phyloP scores from a whole-genome alignment of 1,284 basidiomycete genomes.

The Melanopsichium pennsylvanicum region DNA sequence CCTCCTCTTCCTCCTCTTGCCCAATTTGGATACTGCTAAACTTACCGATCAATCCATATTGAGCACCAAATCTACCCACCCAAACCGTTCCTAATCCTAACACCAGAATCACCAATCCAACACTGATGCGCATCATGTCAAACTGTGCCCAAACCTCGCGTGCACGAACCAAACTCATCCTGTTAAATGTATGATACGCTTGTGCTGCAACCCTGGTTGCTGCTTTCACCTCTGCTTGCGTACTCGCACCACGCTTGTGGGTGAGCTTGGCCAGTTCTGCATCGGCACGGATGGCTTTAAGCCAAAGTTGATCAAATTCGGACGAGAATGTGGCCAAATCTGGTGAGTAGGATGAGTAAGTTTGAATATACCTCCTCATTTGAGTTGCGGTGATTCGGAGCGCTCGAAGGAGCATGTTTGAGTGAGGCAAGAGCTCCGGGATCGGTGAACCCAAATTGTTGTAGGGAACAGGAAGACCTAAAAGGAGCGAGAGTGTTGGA shows the following conservation, averaged over 20 bases:
- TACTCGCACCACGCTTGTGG: background rate
- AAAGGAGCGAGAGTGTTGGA: conserved; percentile 85
- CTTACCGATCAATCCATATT: conserved; percentile 10
- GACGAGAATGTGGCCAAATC: conserved; percentile 70
- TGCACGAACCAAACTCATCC: conserved; percentile 76
- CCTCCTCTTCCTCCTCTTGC: background rate
- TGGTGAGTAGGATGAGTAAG: conserved; percentile 74
- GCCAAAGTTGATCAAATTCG: conserved; percentile 55
- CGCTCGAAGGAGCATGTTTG: conserved; percentile 71
- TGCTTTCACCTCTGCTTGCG: conserved; percentile 7
- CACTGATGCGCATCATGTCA: conserved; percentile 77
- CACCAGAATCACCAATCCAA: conserved; percentile 70
- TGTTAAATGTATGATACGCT: conserved; percentile 70
- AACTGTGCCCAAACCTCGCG: conserved; percentile 94
- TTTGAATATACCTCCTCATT: conserved; percentile 78
- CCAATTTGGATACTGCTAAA: background rate
- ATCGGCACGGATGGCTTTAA: conserved; percentile 45
- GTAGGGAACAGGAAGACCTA: conserved; percentile 92
- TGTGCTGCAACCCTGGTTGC: conserved; percentile 26
- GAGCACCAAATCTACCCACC: conserved; percentile 17
- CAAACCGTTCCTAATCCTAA: conserved; percentile 13
- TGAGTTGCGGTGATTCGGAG: conserved; percentile 79
- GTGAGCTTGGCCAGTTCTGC: conserved; percentile 25
- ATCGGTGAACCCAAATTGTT: conserved; percentile 92
- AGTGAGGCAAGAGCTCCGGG: conserved; percentile 79